These are phyloP conservation scores for Leccinum griseonigrum DNA, from an alignment of 1,284 basidiomycete species.

Conservation along the genomic window DNA sequence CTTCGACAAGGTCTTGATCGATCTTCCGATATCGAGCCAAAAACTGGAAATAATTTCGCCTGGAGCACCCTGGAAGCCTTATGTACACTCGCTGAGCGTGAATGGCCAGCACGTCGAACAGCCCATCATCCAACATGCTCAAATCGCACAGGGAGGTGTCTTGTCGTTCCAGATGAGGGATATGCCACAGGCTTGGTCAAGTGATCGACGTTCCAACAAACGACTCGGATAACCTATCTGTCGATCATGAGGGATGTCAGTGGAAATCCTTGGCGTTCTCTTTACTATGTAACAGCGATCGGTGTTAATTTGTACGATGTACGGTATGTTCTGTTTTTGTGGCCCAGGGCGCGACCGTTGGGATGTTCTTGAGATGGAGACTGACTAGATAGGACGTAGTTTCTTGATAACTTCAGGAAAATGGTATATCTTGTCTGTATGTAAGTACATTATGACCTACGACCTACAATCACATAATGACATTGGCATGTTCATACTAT, in stretches of 20 bases:
- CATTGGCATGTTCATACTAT: no score
- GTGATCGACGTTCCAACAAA: constrained; percentile 8
- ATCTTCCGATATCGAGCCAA: constrained; percentile 44
- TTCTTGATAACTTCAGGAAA: no score
- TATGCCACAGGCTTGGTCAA: constrained; percentile 42
- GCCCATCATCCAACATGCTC: constrained; percentile 55
- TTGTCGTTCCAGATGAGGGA: constrained; percentile 68
- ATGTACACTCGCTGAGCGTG: constrained; percentile 55
- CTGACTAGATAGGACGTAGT: no score
- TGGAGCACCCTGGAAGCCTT: constrained; percentile 55
- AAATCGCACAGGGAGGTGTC: constrained; percentile 55
- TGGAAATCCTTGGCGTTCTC: background rate
- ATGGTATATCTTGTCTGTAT: no score
- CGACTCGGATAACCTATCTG: background rate
- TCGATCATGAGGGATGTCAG: background rate
- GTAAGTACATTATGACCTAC: no score
- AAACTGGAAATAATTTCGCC: constrained; percentile 50
- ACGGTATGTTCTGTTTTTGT: background rate
- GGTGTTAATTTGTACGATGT: background rate
- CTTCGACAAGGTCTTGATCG: constrained; percentile 61
- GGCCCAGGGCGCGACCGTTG: background rate
- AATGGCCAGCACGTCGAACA: constrained; percentile 43
- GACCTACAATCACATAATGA: no score
- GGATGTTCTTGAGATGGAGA: no score
- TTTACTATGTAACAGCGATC: background rate